Conservation (phyloP, 2,329 filamentous ascomycete genomes). For the Microdochium nivale region DNA sequence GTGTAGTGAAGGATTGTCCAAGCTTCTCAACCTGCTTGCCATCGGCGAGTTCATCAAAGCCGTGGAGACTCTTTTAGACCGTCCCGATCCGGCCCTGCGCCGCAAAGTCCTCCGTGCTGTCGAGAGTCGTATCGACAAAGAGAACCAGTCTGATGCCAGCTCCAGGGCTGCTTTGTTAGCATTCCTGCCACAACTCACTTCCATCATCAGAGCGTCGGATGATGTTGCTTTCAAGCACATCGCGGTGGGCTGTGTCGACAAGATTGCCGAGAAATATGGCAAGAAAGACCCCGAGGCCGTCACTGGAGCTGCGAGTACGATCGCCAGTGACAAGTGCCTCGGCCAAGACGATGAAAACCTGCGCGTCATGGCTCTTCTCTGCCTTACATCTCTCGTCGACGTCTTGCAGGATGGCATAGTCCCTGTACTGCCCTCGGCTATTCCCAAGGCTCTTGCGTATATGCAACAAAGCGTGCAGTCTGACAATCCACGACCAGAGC, state of each 20-base stretch:
- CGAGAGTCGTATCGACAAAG: slow-evolving; percentile 68
- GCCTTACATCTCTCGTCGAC: slow-evolving; percentile 80
- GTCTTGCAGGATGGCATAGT: slow-evolving; percentile 82
- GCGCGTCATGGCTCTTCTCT: slow-evolving; percentile 77
- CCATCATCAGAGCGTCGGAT: slow-evolving; percentile 63
- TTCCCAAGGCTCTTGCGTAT: slow-evolving; percentile 64
- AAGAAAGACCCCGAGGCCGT: slow-evolving; percentile 80
- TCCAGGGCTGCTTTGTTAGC: slow-evolving; percentile 65
- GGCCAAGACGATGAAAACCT: slow-evolving; percentile 65
- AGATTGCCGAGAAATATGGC: slow-evolving; percentile 90
- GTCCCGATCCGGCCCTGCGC: slow-evolving; percentile 65
- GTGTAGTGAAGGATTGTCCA: slow-evolving; percentile 64
- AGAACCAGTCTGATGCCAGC: slow-evolving; percentile 57
- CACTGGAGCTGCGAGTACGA: slow-evolving; percentile 63
- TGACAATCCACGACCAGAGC: slow-evolving; percentile 44
- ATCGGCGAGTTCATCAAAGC: slow-evolving; percentile 85
- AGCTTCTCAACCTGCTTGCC: slow-evolving; percentile 75
- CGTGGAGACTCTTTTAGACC: slow-evolving; percentile 71
- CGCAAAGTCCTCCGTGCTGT: slow-evolving; percentile 75
- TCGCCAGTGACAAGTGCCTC: slow-evolving; percentile 69
- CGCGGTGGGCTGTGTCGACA: slow-evolving; percentile 82
- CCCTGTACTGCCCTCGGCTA: slow-evolving; percentile 67
- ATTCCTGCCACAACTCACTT: slow-evolving; percentile 71
- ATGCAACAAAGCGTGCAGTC: slow-evolving; percentile 53
- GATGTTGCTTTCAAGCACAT: slow-evolving; percentile 75